Evolutionary conservation across 495 filamentous ascomycete genomes (phyloP).

Genomic region (Sabuloglossum arenarium): DNA sequence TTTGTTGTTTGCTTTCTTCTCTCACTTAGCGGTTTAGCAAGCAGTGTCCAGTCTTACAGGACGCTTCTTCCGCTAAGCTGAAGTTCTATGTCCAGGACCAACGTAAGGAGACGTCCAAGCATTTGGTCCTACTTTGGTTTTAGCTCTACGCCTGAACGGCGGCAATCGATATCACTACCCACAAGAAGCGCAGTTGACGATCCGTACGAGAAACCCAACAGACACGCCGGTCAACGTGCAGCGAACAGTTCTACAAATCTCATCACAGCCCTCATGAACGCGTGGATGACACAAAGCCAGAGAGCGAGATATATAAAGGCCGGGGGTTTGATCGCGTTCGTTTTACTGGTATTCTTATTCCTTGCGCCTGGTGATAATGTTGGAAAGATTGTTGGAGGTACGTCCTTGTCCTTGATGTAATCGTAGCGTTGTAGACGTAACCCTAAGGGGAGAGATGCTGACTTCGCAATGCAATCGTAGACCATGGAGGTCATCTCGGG

Average conservation of each 20-base stretch:
- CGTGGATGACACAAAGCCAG: conserved; percentile 27
- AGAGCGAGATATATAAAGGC: conserved; percentile 56
- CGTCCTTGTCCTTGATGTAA: conserved; percentile 4
- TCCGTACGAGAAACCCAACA: conserved; percentile 25
- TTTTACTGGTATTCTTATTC: conserved; percentile 58
- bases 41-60: conserved; percentile 1
- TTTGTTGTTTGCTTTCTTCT: background rate
- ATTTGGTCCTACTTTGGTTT: conserved; percentile 29
- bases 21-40: background rate
- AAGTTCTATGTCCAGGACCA: conserved; percentile 19
- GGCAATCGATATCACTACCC: conserved; percentile 20
- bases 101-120: conserved; percentile 21
- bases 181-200: conserved; percentile 14
- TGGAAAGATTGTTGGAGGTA: conserved; percentile 22
- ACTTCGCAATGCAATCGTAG: background rate
- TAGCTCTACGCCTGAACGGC: conserved; percentile 15
- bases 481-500: background rate
- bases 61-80: conserved; percentile 1
- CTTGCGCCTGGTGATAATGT: conserved; percentile 35
- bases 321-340: conserved; percentile 49
- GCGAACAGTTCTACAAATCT: conserved; percentile 8
- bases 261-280: conserved; percentile 20
- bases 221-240: conserved; percentile 11
- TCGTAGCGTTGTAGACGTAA: background rate
- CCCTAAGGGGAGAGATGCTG: background rate